Percentiles rank a stretch among this genome's conserved stretches.
phyloP scores from a whole-genome alignment of 1,284 basidiomycete species.

The Xerocomus nothofagi region DNA sequence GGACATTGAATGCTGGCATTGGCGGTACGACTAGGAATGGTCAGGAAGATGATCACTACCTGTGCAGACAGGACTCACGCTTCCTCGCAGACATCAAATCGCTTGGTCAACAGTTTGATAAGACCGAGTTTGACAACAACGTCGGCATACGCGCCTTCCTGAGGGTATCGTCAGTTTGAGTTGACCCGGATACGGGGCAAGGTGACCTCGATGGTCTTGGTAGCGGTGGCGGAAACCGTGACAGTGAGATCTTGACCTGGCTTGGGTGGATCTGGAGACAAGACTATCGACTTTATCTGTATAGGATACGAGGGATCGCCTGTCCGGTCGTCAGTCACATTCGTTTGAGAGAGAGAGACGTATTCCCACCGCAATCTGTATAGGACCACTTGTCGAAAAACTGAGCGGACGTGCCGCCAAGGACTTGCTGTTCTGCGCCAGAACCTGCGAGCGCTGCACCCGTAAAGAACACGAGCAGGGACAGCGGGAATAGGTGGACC shows the following conservation, averaged over 20 bases:
- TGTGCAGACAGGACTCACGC: conserved; percentile 62
- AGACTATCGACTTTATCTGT: conserved; percentile 62
- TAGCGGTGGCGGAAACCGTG: conserved; percentile 64
- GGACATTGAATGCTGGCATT: conserved; percentile 79
- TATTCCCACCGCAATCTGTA: conserved; percentile 54
- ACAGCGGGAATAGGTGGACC: conserved; percentile 43
- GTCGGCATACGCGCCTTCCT: conserved; percentile 91
- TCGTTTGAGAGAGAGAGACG: background rate
- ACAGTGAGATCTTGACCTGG: conserved; percentile 85
- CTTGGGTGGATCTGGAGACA: conserved; percentile 80
- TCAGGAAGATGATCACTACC: conserved; percentile 6
- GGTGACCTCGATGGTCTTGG: conserved; percentile 64
- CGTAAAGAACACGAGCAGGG: conserved; percentile 39
- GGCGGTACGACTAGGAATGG: conserved; percentile 53
- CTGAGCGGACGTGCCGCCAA: conserved; percentile 38
- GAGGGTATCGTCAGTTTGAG: conserved; percentile 7
- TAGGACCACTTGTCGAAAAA: conserved; percentile 53
- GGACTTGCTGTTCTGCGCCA: conserved; percentile 40
- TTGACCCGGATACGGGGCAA: background rate
- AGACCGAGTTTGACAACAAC: conserved; percentile 87
- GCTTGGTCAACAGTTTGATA: conserved; percentile 80
- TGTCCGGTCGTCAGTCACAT: conserved; percentile 30
- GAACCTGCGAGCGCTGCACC: conserved; percentile 37
- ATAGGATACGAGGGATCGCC: conserved; percentile 51
- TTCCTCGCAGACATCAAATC: conserved; percentile 88